phyloP scores from a whole-genome alignment of 805 yeast genomes.

The Saccharomycopsis microspora region DNA sequence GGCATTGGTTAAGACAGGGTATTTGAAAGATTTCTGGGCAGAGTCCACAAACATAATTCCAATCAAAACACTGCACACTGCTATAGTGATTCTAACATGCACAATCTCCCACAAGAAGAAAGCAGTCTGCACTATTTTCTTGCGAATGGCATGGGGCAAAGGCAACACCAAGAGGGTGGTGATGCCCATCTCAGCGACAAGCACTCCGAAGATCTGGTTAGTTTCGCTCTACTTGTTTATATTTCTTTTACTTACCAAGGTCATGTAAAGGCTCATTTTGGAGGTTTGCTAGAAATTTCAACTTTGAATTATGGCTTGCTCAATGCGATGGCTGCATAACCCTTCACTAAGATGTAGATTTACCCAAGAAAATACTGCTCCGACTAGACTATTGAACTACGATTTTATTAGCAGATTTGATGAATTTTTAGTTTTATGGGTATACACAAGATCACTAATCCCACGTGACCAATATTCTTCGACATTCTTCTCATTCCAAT shows the following conservation, averaged over 20 bases:
- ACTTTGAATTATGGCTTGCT: no score
- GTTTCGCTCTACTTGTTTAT: neutral
- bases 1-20: slow-evolving; percentile 11
- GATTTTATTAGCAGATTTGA: no score
- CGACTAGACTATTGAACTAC: no score
- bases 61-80: slow-evolving; percentile 32
- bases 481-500: no score
- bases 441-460: no score
- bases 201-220: slow-evolving; percentile 29
- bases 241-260: slow-evolving; percentile 9
- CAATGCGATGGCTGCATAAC: no score
- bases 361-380: no score
- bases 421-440: no score
- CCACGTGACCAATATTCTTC: no score
- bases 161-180: slow-evolving; percentile 42
- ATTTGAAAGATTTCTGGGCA: slow-evolving; percentile 30
- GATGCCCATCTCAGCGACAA: slow-evolving; percentile 40
- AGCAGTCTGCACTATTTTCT: slow-evolving; percentile 28
- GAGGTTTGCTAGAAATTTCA: neutral
- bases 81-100: slow-evolving; percentile 34
- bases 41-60: slow-evolving; percentile 44
- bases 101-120: slow-evolving; percentile 24
- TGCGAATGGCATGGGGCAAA: slow-evolving; percentile 37
- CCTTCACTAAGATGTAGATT: no score
- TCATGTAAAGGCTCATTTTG: slow-evolving; percentile 15